Base-by-base conservation (phyloP, 1,284 basidiomycete genomes). In the Malassezia vespertilionis region DNA sequence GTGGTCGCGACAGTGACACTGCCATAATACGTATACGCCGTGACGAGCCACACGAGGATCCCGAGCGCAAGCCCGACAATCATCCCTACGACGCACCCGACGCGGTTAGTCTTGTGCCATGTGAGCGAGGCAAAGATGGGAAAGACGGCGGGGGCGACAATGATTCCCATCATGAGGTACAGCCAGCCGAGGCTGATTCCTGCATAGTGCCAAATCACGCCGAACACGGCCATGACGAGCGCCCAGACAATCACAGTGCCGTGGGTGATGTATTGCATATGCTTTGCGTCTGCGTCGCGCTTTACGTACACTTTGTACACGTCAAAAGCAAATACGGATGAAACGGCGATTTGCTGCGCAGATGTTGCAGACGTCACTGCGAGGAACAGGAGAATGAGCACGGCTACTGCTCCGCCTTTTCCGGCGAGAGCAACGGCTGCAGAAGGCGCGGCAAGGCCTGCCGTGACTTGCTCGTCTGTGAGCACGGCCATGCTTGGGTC, bases 321-420 rank as follows among this genome's bases (percentile, higher is more conserved):
- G 45, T 73, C 77, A 60, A 64, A 79, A 64, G 75, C 74, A 21
- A 75, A 54, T 9, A 77, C 68, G 5, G 74, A 73, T 1, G 82
- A 79, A 0, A 80, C 78, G 0, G 88, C 88, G 58, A 91, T 89
- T 42, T 90, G 77, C 72, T 95, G 88, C 4, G 89, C 88, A 18
- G 82, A 82, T 15, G 82, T 82, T 0, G 86, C 85, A 14, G 82
- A 84, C 0, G 86, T 91, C 54, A 91, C 60, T 6, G 63, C 64
- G 15, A 70, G 57, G 50, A 67, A 71, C 8, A 84, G 83, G 57
- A 86, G 72, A 74, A 86, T 84, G 17, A 86, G 76, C 21, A 91
- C 75, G 0, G 84, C 84, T 1, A 81, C 78, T 0, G 86, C 66
- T 52, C 77, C 75, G n/a, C 82, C 77, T 60, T 84, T 79, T 15